These are phyloP conservation scores for Elsinoe ampelina DNA, from an alignment of 2,329 filamentous ascomycete species.

Conservation along the genomic window DNA sequence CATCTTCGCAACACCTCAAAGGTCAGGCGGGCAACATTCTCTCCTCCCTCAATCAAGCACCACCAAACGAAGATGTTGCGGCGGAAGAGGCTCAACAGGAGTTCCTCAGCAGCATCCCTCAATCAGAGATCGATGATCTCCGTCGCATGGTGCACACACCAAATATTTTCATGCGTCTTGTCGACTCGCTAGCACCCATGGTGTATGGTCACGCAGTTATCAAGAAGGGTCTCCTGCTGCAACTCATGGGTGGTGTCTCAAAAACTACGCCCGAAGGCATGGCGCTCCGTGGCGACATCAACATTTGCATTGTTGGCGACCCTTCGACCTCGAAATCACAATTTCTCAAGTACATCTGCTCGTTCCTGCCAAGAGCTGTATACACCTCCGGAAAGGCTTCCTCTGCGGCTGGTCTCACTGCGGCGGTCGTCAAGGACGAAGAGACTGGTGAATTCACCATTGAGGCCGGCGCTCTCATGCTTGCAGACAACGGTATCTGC, in stretches of 20 bases:
- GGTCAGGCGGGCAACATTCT: constrained; percentile 78
- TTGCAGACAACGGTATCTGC: constrained; percentile 93
- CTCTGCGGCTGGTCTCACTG: constrained; percentile 92
- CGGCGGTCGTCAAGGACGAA: constrained; percentile 93
- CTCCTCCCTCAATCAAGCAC: constrained; percentile 67
- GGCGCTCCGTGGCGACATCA: constrained; percentile 92
- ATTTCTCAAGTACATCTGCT: constrained; percentile 96
- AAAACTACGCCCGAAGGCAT: constrained; percentile 91
- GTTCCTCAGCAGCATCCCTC: constrained; percentile 76
- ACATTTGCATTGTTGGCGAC: constrained; percentile 96
- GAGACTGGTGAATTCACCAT: constrained; percentile 99
- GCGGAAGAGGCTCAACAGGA: constrained; percentile 83
- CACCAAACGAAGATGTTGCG: constrained; percentile 57
- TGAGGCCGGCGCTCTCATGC: constrained; percentile 93
- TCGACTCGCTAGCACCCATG: constrained; percentile 91
- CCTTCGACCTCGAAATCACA: constrained; percentile 96
- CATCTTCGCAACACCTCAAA: constrained; percentile 54
- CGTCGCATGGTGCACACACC: constrained; percentile 89
- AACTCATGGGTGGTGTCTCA: constrained; percentile 90
- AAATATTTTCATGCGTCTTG: constrained; percentile 85
- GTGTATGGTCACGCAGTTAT: constrained; percentile 96
- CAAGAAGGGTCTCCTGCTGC: constrained; percentile 90
- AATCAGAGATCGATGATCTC: constrained; percentile 81
- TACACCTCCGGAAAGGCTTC: constrained; percentile 98
- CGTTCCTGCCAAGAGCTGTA: constrained; percentile 88